Evolutionary conservation across 2,329 filamentous ascomycete species (phyloP).

Genomic region (Raffaelea deltoideospora): DNA sequence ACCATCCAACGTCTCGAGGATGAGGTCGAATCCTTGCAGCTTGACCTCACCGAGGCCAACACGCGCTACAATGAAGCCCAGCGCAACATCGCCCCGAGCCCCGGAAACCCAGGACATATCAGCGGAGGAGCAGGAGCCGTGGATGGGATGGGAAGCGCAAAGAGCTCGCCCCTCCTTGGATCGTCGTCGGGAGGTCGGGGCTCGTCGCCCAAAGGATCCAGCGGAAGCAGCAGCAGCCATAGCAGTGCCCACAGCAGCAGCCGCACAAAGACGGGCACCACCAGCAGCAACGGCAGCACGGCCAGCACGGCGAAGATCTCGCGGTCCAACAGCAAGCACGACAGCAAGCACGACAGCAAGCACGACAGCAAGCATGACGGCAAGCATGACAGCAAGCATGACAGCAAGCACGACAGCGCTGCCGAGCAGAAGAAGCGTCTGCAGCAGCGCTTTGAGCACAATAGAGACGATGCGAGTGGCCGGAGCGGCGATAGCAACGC

Average conservation of each 20-base stretch:
- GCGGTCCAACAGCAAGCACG: conserved; percentile 1
- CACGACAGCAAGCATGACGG: not conserved
- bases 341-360: not conserved
- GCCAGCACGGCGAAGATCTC: conserved; percentile 5
- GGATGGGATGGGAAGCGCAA: conserved; percentile 1
- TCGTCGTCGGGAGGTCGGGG: too few relatives aligned
- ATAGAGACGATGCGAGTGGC: not conserved
- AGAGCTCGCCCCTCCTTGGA: too few relatives aligned
- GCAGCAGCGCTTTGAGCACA: conserved; percentile 15
- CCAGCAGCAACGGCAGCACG: conserved; percentile 4
- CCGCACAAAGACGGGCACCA: conserved; percentile 3
- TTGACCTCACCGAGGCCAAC: conserved; percentile 8
- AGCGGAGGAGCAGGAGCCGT: not conserved
- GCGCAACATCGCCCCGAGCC: conserved; percentile 7
- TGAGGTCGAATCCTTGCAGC: conserved; percentile 1
- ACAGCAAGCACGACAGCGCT: conserved; percentile 8
- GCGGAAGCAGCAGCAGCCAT: conserved; percentile 6
- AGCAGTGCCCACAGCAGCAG: conserved; percentile 3
- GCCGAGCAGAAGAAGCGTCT: conserved; percentile 15
- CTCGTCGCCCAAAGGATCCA: conserved; percentile 3
- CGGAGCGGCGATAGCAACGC: conserved; percentile 1
- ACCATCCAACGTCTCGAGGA: conserved; percentile 4
- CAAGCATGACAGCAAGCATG: not conserved
- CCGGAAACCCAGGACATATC: not conserved
- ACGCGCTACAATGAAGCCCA: conserved; percentile 12